Base-by-base conservation (phyloP, 139 green algal species). In the Tetraselmis chui region DNA sequence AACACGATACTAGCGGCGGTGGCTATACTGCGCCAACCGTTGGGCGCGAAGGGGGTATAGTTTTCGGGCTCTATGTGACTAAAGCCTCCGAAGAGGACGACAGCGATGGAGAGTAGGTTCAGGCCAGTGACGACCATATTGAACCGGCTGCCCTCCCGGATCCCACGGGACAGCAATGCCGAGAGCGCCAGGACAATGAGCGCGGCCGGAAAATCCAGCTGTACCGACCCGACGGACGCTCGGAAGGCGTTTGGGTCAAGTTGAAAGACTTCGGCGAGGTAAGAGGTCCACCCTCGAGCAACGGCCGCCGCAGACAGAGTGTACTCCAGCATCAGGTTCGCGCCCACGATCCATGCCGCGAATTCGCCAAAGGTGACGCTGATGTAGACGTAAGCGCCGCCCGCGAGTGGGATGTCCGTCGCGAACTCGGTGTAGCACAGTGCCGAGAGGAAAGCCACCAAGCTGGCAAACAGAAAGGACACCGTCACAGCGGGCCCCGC, bases 401-500 rank as follows among this genome's bases (percentile, higher is more conserved):
- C 95, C 0, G 94, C 88, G 1, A 95, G 83, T 0, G 92, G 94
- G 75, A 96, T 76, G 78, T 94, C 90, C 0, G 91, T 88, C 0
- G 92, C 92, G 81, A 95, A 97, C 86, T 98, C 95, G 2, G 90
- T 80, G 85, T 98, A 98, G 80, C 87, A 93, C 28, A 98, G 84
- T 25, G 92, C 92, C 0, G 90, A 94, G 27, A 98, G 86, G 79
- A 96, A 79, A 23, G 93, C 92, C 0, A 94, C 93, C 1, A 92
- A 26, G 0, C 80, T 87, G 0, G 88, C 84, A 0, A 95, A 2
- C 0, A 85, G 31, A 78, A 92, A 97, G n/a, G 89, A 94, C 1
- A 95, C 1, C 0, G 93, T 77, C 29, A 96, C 89, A 0, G 84
- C 80, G 0, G 91, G 91, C 23, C 58, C 84, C 83, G 82, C 31